Evolutionary conservation across 257 asterid genomes (phyloP), one percentile per base, ranked within the genome.

Genomic region (Craterostigma plantagineum): DNA sequence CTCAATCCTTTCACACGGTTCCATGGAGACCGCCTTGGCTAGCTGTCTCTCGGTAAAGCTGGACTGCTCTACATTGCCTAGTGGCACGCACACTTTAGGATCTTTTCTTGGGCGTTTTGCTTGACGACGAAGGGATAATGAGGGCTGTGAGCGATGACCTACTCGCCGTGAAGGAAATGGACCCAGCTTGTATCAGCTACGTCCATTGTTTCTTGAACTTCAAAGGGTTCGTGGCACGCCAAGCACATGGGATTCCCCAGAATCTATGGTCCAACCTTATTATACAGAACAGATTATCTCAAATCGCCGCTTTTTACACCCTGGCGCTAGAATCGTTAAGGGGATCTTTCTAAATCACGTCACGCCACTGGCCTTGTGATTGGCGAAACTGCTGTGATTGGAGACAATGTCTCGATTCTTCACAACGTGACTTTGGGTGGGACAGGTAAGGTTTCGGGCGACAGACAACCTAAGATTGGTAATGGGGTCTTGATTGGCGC

Each of bases 141-240:
- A 33, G 45, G 8, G 60, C 76, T 8, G 71, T 63, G 10, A 38
- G 13, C 18, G 69, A 55, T 30, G 83, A 73, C 63, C 43, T 73
- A 42, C 58, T 43, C 43, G 83, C 79, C 9, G 75, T 69, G 30
- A 73, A 66, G 50, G 72, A 63, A 38, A 63, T 78, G 50, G 85
- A 75, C 33, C 85, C 85, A 4, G 85, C 85, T 33, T 75, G 85
- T 60, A 65, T 75, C 12, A 70, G 80, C 49, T 70, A 62, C 11
- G 68, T 60, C 0, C 79, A 75, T 48, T 67, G 85, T 51, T 68
- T 75, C 58, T 60, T 75, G 61, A 70, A 67, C 55, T 75, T 64
- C n/a, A 75, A 75, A 54, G 85, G 85, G 2, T 75, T 75, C 42
- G 47, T 75, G 23, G 80, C 79, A 16, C 59, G 72, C 45, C 77